Evolutionary conservation across 768 basidiomycete species (phyloP).

Genomic region (Pleurotus tuoliensis): DNA sequence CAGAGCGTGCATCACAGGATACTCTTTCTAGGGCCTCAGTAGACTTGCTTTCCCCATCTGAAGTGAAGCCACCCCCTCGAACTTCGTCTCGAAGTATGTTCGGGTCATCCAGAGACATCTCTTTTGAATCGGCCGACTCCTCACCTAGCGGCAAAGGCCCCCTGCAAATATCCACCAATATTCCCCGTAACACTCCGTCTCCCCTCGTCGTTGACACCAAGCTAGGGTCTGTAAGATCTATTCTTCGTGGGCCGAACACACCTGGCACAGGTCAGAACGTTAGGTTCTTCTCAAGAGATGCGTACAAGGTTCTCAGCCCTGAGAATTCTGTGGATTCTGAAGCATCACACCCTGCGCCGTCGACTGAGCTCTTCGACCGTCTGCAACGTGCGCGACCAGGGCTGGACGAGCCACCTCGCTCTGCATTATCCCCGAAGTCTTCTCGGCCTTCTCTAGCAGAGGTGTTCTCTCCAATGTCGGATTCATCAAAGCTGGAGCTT

Average conservation of each 20-base stretch:
- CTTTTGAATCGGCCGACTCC: conserved; percentile 9
- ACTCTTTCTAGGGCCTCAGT: background rate
- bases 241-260: conserved; percentile 65
- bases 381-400: conserved; percentile 23
- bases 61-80: background rate
- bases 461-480: conserved; percentile 42
- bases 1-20: conserved; percentile 12
- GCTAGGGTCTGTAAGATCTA: conserved; percentile 62
- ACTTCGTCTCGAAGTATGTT: background rate
- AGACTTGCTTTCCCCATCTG: background rate
- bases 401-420: conserved; percentile 25
- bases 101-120: conserved; percentile 11
- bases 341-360: conserved; percentile 24
- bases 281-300: conserved; percentile 71
- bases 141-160: conserved; percentile 11
- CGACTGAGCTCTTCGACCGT: conserved; percentile 25
- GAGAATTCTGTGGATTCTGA: conserved; percentile 49
- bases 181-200: conserved; percentile 24
- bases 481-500: conserved; percentile 25
- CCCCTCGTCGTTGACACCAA: conserved; percentile 29
- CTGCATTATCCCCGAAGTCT: conserved; percentile 29
- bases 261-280: conserved; percentile 79
- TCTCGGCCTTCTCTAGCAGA: conserved; percentile 43
- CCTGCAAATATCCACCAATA: conserved; percentile 12
- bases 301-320: conserved; percentile 62